Conservation (phyloP, 2,329 filamentous ascomycete species). For the Beauveria brongniartii region DNA sequence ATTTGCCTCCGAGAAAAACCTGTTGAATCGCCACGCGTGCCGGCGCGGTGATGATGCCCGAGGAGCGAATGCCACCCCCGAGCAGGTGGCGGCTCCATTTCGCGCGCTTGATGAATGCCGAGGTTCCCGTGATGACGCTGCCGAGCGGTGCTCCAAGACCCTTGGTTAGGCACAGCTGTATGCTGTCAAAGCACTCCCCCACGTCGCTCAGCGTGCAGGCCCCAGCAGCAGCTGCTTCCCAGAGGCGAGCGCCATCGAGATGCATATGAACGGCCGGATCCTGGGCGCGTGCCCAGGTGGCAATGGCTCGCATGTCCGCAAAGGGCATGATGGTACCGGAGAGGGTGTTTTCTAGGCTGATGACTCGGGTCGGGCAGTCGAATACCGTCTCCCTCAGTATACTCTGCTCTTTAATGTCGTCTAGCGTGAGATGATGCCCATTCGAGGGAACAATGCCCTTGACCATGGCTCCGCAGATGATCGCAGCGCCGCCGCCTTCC, state of each 20-base stretch:
- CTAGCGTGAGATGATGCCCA: constrained; percentile 60
- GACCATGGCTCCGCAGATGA: constrained; percentile 60
- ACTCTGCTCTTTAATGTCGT: constrained; percentile 60
- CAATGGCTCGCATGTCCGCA: constrained; percentile 57
- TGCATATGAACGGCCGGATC: constrained; percentile 52
- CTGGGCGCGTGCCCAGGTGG: constrained; percentile 53
- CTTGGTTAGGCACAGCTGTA: constrained; percentile 71
- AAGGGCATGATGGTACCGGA: constrained; percentile 69
- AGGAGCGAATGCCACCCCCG: constrained; percentile 63
- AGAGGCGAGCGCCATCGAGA: constrained; percentile 66
- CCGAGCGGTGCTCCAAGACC: constrained; percentile 72
- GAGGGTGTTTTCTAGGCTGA: constrained; percentile 75
- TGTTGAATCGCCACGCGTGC: constrained; percentile 52
- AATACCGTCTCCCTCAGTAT: constrained; percentile 61
- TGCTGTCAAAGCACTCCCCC: constrained; percentile 58
- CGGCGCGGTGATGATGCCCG: constrained; percentile 61
- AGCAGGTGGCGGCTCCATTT: constrained; percentile 52
- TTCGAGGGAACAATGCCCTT: constrained; percentile 60
- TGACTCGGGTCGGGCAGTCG: constrained; percentile 65
- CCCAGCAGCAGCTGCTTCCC: not conserved
- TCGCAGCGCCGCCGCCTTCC: constrained; percentile 55
- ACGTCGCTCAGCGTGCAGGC: constrained; percentile 58
- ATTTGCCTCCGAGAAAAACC: not conserved
- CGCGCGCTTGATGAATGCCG: constrained; percentile 26
- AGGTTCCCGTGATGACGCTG: constrained; percentile 54